Evolutionary conservation across 108 stramenopile genomes (phyloP).

Genomic region (Nitzschia sp.): DNA sequence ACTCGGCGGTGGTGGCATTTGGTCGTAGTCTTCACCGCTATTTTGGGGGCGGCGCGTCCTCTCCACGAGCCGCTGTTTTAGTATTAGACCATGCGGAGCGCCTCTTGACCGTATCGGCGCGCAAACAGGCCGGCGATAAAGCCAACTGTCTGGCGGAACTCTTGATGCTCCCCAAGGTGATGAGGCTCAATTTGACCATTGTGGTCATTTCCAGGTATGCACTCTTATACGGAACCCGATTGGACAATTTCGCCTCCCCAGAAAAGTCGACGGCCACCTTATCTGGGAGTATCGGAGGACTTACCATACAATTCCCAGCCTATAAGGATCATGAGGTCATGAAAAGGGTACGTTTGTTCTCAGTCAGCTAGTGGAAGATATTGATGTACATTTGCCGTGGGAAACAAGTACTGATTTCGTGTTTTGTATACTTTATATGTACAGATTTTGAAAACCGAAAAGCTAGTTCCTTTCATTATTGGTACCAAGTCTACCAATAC

Average conservation of each 20-base stretch:
- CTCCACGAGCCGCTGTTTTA: conserved; percentile 49
- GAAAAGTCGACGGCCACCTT: conserved; percentile 46
- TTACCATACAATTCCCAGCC: conserved; percentile 53
- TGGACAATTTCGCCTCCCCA: conserved; percentile 29
- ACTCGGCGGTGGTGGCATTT: conserved; percentile 17
- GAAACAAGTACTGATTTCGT: background rate
- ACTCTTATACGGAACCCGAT: conserved; percentile 34
- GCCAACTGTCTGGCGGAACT: conserved; percentile 55
- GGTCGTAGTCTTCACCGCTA: conserved; percentile 25
- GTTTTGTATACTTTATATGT: too few relatives aligned
- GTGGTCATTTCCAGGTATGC: conserved; percentile 56
- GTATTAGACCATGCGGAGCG: conserved; percentile 72
- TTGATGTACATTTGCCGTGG: background rate
- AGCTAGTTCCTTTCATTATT: background rate
- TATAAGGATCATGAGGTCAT: conserved; percentile 31
- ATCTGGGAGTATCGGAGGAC: conserved; percentile 42
- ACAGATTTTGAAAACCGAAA: conserved; percentile 1
- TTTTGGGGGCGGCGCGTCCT: conserved; percentile 8
- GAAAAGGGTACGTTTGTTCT: conserved; percentile 26
- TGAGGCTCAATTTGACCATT: conserved; percentile 58
- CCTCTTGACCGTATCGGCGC: conserved; percentile 42
- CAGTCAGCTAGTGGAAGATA: background rate
- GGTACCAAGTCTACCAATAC: background rate
- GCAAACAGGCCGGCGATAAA: background rate
- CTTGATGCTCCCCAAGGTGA: conserved; percentile 58